Conservation (phyloP, 108 stramenopile species). For the Licmophora abbreviata region DNA sequence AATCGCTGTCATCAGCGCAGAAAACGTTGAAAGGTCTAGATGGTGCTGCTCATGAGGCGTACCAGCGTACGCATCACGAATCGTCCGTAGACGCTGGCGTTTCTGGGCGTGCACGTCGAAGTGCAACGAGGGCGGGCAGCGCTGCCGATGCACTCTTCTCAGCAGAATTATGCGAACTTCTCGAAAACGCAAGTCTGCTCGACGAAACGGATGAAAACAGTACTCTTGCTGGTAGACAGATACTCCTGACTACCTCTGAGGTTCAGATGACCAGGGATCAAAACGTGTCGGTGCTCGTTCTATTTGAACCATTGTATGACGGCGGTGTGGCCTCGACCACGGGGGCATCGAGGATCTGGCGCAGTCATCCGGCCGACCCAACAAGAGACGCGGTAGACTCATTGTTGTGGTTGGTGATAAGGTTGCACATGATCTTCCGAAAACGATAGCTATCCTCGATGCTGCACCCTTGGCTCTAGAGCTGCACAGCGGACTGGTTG, state of each 20-base stretch:
- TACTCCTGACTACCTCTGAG: slow-evolving; percentile 34
- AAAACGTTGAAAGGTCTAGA: slow-evolving; percentile 69
- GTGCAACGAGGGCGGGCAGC: slow-evolving; percentile 55
- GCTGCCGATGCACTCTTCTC: slow-evolving; percentile 62
- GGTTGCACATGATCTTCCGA: slow-evolving; percentile 6
- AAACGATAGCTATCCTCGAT: slow-evolving; percentile 6
- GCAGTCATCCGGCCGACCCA: slow-evolving; percentile 4
- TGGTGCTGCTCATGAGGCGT: slow-evolving; percentile 74
- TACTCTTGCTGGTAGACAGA: slow-evolving; percentile 32
- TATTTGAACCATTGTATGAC: slow-evolving; percentile 58
- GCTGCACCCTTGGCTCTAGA: slow-evolving; percentile 3
- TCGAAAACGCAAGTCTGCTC: slow-evolving; percentile 7
- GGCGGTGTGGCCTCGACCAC: slow-evolving; percentile 65
- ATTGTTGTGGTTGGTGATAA: slow-evolving; percentile 44
- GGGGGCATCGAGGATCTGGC: slow-evolving; percentile 53
- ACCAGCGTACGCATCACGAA: slow-evolving; percentile 59
- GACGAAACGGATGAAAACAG: slow-evolving; percentile 12
- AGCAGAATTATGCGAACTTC: slow-evolving; percentile 70
- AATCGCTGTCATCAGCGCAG: slow-evolving; percentile 48
- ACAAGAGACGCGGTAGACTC: slow-evolving; percentile 33
- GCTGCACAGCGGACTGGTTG: slow-evolving; percentile 25
- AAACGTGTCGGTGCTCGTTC: slow-evolving; percentile 43
- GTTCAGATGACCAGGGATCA: slow-evolving; percentile 8
- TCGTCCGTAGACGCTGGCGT: slow-evolving; percentile 35
- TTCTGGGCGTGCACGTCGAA: slow-evolving; percentile 61